Conservation (phyloP, 208 protist species). For the Leishmania braziliensis region DNA sequence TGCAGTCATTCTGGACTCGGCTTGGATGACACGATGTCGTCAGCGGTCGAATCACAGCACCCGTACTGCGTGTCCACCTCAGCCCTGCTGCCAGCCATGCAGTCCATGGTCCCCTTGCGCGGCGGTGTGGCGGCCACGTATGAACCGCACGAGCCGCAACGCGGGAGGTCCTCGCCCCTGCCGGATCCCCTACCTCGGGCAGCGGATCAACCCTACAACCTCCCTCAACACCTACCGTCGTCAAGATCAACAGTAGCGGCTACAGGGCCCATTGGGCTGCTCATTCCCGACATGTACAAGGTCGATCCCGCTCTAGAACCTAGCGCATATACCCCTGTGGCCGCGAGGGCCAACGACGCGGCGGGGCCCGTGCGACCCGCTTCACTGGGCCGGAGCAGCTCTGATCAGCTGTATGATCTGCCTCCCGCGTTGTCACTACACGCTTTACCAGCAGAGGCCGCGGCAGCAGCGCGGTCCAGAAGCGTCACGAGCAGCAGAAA, state of each 20-base stretch:
- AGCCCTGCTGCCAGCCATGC: slow-evolving; percentile 20
- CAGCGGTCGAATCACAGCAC: slow-evolving; percentile 25
- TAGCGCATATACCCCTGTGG: neutral
- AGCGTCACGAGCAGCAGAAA: neutral
- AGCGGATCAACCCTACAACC: neutral
- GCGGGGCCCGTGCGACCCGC: neutral
- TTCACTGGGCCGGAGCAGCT: slow-evolving; percentile 19
- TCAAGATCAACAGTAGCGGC: neutral
- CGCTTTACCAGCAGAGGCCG: neutral
- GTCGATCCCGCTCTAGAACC: neutral
- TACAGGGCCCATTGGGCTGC: neutral
- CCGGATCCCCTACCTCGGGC: neutral
- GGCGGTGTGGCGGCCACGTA: neutral
- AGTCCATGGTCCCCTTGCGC: slow-evolving; percentile 4
- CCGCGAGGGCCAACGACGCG: neutral
- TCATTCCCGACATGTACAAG: neutral
- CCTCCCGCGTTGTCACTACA: neutral
- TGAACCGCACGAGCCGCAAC: neutral
- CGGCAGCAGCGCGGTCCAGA: neutral
- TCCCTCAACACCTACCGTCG: neutral
- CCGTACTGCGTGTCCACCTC: slow-evolving; percentile 25
- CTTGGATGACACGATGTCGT: slow-evolving; percentile 18
- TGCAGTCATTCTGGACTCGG: neutral
- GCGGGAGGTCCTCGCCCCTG: neutral
- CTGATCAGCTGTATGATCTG: slow-evolving; percentile 2